These are phyloP conservation scores for Syzygium jambos DNA, from an alignment of 345 rosid genomes.

Conservation along the genomic window DNA sequence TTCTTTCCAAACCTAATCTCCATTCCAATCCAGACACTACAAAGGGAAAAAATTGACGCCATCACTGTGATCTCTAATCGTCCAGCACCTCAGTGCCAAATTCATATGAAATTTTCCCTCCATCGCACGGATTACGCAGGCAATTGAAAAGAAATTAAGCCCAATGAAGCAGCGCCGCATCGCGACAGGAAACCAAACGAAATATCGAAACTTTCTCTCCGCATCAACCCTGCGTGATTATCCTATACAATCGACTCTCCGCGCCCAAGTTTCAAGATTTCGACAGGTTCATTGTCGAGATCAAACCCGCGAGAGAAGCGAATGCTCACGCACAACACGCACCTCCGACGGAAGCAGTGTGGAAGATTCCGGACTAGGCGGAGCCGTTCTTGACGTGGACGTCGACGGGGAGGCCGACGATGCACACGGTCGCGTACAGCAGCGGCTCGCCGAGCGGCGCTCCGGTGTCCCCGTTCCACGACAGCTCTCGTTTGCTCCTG, in stretches of 20 bases:
- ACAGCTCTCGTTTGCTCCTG: slow-evolving; percentile 1
- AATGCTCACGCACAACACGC: slow-evolving; percentile 30
- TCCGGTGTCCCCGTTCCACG: slow-evolving; percentile 14
- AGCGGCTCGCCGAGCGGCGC: slow-evolving; percentile 41
- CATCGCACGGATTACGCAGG: background rate
- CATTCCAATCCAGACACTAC: background rate
- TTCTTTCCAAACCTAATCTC: background rate
- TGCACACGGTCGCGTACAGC: slow-evolving; percentile 59
- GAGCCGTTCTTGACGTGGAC: slow-evolving; percentile 82
- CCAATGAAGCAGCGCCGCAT: background rate
- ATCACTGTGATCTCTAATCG: background rate
- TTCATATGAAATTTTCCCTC: background rate
- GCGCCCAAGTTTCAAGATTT: background rate
- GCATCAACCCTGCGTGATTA: background rate
- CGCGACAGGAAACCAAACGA: background rate
- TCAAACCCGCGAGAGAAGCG: background rate
- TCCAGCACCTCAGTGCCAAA: background rate
- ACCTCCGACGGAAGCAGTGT: slow-evolving; percentile 66
- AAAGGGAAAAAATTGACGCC: background rate
- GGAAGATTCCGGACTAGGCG: slow-evolving; percentile 62
- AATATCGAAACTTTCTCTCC: background rate
- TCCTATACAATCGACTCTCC: background rate
- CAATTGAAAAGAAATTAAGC: background rate
- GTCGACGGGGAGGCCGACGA: slow-evolving; percentile 73
- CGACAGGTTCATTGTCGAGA: background rate